Evolutionary conservation across 1,284 basidiomycete genomes (phyloP).

Genomic region (Hymenochaete sp.): DNA sequence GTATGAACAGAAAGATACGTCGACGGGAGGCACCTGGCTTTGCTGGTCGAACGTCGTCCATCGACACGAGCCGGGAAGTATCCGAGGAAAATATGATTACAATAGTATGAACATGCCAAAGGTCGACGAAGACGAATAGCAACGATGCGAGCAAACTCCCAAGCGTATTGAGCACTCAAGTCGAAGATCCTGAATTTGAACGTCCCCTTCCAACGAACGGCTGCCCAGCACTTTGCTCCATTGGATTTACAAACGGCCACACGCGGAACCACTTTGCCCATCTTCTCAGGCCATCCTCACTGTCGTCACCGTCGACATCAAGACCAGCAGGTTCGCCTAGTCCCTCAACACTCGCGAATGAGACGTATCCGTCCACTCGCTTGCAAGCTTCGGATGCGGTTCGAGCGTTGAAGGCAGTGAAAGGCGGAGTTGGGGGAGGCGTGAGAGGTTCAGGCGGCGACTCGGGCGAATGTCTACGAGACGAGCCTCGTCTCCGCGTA

Average conservation of each 20-base stretch:
- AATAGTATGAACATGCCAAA: too few species aligned
- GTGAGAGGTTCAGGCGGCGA: slow-evolving; percentile 25
- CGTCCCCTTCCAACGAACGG: slow-evolving; percentile 3
- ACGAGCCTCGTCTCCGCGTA: slow-evolving; percentile 18
- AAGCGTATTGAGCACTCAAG: too few species aligned
- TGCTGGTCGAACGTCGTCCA: too few species aligned
- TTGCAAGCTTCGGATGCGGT: slow-evolving; percentile 49
- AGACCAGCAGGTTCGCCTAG: slow-evolving; percentile 49
- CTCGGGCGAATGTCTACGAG: slow-evolving; percentile 23
- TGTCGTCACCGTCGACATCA: slow-evolving; percentile 25
- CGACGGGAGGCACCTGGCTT: too few species aligned
- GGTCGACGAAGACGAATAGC: too few species aligned
- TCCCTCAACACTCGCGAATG: slow-evolving; percentile 60
- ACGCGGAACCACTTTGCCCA: slow-evolving; percentile 11
- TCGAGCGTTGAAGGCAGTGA: slow-evolving; percentile 49
- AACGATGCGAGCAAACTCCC: too few species aligned
- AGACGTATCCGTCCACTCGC: slow-evolving; percentile 55
- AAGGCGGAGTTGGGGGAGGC: slow-evolving; percentile 25
- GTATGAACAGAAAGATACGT: background rate
- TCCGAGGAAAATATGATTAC: too few species aligned
- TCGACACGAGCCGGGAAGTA: too few species aligned
- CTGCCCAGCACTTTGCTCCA: background rate
- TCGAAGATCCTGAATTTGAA: slow-evolving; percentile 4
- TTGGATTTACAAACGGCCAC: slow-evolving; percentile 10
- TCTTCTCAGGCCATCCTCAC: slow-evolving; percentile 6